Evolutionary conservation across 2,329 filamentous ascomycete species (phyloP).

Genomic region (Cercospora sesami): DNA sequence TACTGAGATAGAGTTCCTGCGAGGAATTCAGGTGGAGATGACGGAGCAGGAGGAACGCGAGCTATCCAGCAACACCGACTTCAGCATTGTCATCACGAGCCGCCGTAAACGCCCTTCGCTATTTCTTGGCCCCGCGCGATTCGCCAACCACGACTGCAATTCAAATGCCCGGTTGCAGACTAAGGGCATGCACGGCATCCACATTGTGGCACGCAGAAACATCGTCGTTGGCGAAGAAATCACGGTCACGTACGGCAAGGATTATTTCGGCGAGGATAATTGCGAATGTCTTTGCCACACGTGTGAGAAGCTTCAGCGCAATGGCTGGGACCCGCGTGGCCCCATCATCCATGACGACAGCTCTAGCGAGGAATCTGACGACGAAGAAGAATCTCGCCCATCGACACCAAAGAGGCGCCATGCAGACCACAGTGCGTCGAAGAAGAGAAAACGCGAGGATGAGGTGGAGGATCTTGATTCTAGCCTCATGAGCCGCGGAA

Average conservation of each 20-base stretch:
- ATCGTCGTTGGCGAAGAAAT: slow-evolving; percentile 92
- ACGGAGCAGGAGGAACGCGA: slow-evolving; percentile 86
- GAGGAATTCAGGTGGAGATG: slow-evolving; percentile 87
- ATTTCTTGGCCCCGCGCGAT: slow-evolving; percentile 91
- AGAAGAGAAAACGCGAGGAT: slow-evolving; percentile 29
- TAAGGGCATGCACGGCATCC: slow-evolving; percentile 80
- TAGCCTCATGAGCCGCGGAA: slow-evolving; percentile 12
- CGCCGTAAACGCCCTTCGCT: slow-evolving; percentile 86
- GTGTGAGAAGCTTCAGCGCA: slow-evolving; percentile 72
- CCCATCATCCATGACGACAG: slow-evolving; percentile 36
- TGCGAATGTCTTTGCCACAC: slow-evolving; percentile 90
- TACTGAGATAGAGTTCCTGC: slow-evolving; percentile 85
- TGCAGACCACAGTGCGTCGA: slow-evolving; percentile 10
- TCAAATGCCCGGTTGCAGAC: slow-evolving; percentile 88
- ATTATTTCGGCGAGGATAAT: slow-evolving; percentile 93
- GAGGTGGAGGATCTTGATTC: slow-evolving; percentile 13
- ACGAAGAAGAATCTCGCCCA: slow-evolving; percentile 32
- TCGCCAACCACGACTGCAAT: slow-evolving; percentile 95
- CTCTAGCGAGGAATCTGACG: slow-evolving; percentile 40
- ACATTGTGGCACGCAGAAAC: slow-evolving; percentile 78
- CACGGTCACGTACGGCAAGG: slow-evolving; percentile 91
- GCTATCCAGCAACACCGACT: slow-evolving; percentile 85
- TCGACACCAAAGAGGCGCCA: slow-evolving; percentile 19
- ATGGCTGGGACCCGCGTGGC: slow-evolving; percentile 71
- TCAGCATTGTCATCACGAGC: slow-evolving; percentile 93